Evolutionary conservation across 2,329 filamentous ascomycete genomes (phyloP).

Genomic region (Elsinoe fawcettii): DNA sequence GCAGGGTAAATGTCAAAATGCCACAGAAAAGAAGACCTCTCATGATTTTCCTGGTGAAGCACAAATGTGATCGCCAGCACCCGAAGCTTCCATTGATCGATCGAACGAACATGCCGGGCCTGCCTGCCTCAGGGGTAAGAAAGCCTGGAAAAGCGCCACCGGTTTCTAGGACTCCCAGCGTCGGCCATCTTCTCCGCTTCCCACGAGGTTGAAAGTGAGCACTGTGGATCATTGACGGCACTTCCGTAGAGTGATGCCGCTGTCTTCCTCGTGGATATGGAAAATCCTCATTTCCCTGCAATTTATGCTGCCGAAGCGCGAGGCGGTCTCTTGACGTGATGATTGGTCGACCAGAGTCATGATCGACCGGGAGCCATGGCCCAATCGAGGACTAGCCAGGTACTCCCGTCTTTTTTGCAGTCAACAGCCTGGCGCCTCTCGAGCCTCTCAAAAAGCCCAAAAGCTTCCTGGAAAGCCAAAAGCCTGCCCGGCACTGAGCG

Average conservation of each 20-base stretch:
- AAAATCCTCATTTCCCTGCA: conserved; percentile 12
- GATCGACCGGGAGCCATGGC: conserved; percentile 11
- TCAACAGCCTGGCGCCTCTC: neutral
- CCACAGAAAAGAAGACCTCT: neutral
- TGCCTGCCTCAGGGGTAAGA: neutral
- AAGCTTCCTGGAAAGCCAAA: neutral
- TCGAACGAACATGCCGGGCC: conserved; percentile 2
- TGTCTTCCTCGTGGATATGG: neutral
- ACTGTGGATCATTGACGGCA: neutral
- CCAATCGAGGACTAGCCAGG: conserved; percentile 11
- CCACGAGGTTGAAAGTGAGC: neutral
- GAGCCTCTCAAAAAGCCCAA: neutral
- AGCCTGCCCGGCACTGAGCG: neutral
- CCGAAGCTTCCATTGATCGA: conserved; percentile 10
- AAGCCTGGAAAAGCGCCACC: conserved; percentile 4
- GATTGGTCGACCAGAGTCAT: neutral
- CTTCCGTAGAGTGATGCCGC: neutral
- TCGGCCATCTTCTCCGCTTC: neutral
- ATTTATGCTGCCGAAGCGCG: conserved; percentile 3
- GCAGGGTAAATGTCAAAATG: neutral
- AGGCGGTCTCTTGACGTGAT: neutral
- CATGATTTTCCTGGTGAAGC: neutral
- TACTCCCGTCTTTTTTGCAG: neutral
- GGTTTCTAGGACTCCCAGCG: neutral
- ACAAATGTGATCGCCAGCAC: neutral